Conservation (phyloP, 306 rosid genomes). For the Psophocarpus tetragonolobus region DNA sequence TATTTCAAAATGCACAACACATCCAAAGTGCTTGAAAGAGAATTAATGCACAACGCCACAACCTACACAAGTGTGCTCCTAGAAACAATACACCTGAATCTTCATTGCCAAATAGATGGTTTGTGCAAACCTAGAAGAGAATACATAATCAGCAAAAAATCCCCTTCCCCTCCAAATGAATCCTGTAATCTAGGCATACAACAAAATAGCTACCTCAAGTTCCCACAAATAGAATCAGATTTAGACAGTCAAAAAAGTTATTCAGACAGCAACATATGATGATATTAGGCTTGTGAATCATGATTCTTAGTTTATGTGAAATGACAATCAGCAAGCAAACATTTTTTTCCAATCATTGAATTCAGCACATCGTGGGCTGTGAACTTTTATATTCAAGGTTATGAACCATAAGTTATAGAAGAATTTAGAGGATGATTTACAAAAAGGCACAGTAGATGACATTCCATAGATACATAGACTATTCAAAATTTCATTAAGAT, state of each 20-base stretch:
- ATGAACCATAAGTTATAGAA: background rate
- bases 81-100: conserved; percentile 10
- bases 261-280: background rate
- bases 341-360: background rate
- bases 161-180: conserved; percentile 10
- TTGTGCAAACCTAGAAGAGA: background rate
- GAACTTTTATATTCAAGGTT: background rate
- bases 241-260: background rate
- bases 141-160: background rate
- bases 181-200: too few relatives aligned
- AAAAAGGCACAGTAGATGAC: conserved; percentile 2
- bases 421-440: background rate
- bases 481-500: conserved; percentile 10
- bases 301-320: background rate
- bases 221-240: too few relatives aligned
- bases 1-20: conserved; percentile 15
- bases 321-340: background rate
- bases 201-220: too few relatives aligned
- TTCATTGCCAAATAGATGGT: conserved; percentile 9
- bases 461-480: background rate
- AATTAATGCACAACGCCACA: conserved; percentile 10
- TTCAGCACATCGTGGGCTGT: background rate
- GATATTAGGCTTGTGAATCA: background rate
- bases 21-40: conserved; percentile 4
- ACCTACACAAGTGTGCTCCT: background rate